A percentile compares a stretch with the other conserved stretches of the same genome.
Conservation (phyloP, 176 grass and related monocot genomes). For the Aegilops umbellulata region DNA sequence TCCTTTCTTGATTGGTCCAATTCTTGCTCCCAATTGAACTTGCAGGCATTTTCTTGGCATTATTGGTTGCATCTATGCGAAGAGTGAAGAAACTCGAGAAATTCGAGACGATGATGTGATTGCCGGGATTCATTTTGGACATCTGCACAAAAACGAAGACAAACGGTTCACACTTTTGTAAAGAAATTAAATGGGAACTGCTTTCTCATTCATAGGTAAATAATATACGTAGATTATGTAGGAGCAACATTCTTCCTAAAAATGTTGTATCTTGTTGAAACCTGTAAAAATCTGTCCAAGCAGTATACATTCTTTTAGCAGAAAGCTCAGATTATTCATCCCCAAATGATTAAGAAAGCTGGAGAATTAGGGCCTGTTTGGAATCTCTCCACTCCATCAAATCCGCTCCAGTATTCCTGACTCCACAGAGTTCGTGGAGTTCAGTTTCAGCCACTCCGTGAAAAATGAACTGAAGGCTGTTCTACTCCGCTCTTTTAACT, state of each 20-base stretch:
- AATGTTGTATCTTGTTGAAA: neutral
- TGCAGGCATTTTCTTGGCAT: constrained; percentile 76
- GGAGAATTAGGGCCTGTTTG: no score
- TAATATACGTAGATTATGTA: constrained; percentile 20
- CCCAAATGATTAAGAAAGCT: neutral
- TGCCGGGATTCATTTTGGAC: neutral
- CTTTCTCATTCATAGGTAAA: constrained; percentile 2
- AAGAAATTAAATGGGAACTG: constrained; percentile 11
- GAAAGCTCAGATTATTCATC: neutral
- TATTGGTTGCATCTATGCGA: constrained; percentile 68
- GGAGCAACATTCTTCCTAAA: constrained; percentile 28
- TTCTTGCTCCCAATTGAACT: neutral
- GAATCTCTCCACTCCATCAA: no score
- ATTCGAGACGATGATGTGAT: constrained; percentile 84
- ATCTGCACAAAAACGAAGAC: neutral
- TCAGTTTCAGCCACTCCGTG: no score
- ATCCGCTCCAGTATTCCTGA: no score
- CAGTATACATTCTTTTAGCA: constrained; percentile 25
- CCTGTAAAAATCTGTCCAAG: constrained; percentile 40
- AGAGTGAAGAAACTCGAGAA: constrained; percentile 85
- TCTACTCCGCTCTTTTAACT: no score
- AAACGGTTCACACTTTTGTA: neutral
- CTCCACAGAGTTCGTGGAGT: no score
- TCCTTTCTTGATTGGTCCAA: constrained; percentile 24
- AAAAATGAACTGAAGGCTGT: no score